phyloP scores from a whole-genome alignment of 352 stramenopile species.

The Phytophthora capsici region DNA sequence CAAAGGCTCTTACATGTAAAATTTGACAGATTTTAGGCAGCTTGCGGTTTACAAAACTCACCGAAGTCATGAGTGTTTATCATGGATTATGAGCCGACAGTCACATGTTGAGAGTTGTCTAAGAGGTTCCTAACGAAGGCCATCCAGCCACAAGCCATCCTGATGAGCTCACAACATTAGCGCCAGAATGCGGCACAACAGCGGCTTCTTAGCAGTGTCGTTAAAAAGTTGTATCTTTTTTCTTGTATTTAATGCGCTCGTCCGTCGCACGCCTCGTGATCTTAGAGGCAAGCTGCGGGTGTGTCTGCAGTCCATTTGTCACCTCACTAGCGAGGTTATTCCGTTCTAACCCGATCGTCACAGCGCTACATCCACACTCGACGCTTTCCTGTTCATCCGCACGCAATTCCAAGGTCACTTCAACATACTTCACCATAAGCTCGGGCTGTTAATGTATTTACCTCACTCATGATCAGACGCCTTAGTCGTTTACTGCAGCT shows the following conservation, averaged over 20 bases:
- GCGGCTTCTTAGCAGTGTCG: constrained; percentile 15
- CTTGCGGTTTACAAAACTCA: too few species aligned
- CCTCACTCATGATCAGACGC: constrained; percentile 39
- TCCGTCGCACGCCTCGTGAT: constrained; percentile 21
- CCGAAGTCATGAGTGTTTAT: too few species aligned
- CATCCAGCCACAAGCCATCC: constrained; percentile 15
- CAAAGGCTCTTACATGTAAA: too few species aligned
- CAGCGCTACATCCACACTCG: constrained; percentile 23
- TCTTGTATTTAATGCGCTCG: constrained; percentile 37
- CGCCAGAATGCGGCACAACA: constrained; percentile 7
- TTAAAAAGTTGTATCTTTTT: constrained; percentile 44
- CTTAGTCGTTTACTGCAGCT: constrained; percentile 75
- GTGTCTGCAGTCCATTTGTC: constrained; percentile 16
- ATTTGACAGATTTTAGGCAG: too few species aligned
- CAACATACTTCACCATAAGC: constrained; percentile 34
- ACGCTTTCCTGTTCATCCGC: constrained; percentile 24
- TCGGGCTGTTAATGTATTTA: constrained; percentile 39
- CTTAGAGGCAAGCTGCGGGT: constrained; percentile 21
- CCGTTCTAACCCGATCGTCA: constrained; percentile 21
- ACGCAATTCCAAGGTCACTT: constrained; percentile 33
- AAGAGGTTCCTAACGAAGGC: constrained; percentile 86
- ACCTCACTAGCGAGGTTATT: constrained; percentile 13
- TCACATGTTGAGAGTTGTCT: too few species aligned
- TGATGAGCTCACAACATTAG: constrained; percentile 17
- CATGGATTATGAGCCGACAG: too few species aligned